Base-by-base conservation (phyloP, 345 rosid genomes). In the Acer yangbiense region DNA sequence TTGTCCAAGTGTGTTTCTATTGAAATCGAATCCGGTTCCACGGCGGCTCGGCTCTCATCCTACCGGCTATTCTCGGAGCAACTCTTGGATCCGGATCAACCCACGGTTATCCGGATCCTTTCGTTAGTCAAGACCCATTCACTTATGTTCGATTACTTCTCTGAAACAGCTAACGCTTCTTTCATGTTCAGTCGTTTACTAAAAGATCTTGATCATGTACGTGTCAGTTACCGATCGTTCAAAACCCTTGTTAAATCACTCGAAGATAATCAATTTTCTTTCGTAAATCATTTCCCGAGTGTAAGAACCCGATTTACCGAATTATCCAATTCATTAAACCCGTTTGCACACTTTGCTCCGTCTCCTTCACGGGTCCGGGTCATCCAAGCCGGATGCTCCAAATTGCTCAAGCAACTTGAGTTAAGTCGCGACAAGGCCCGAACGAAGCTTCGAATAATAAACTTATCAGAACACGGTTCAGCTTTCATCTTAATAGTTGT, bases 41-140 rank as follows among this genome's bases (percentile, higher is more conserved):
- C 95, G 3, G 88, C 95, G 13, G 92, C 85, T 70, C 94, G 95
- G 6, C 97, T 94, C 61, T 76, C 92, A 7, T 93, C 96, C 3
- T 94, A 92, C 65, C 88, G 97, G 4, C 90, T 94, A 74, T 90
- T 91, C 21, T 89, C 89, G 0, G 90, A 93, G 60, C 82, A 89
- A 43, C 94, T 94, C 29, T 27, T 91, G 72, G 98, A 94, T 57
- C 97, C 97, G 21, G 90, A 87, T 50, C 90, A 88, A 68, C 68
- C 85, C 48, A 79, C 86, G 0, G 79, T 87, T 4, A 67, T 65
- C 10, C 83, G 79, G 61, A 82, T 86, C 82, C 86, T 94, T 16
- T 50, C 71, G 16, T 7, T 71, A 68, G 9, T 82, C 81, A 83
- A 60, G 8, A 64, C 82, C 55, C 88, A 70, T n/a, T 48, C 82